Conservation (phyloP, 768 basidiomycete species). For the Auriscalpium orientale region DNA sequence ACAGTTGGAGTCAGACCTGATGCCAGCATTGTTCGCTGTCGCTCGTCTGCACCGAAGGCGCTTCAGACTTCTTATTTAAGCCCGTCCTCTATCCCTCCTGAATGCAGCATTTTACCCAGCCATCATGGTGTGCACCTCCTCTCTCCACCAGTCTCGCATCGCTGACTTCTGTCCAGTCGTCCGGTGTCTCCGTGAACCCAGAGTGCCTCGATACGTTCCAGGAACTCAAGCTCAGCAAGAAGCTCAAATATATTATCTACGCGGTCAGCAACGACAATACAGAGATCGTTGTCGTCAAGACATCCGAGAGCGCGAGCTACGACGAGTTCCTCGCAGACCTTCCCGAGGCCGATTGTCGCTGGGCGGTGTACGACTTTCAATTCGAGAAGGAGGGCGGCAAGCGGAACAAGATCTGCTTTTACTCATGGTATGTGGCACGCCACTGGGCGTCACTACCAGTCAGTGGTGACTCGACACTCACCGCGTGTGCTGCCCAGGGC, state of each 20-base stretch:
- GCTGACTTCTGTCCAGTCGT: constrained; percentile 32
- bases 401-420: constrained; percentile 81
- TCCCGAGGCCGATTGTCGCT: constrained; percentile 71
- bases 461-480: background rate
- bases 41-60: too few species aligned
- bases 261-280: constrained; percentile 48
- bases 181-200: constrained; percentile 55
- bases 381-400: constrained; percentile 68
- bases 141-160: too few species aligned
- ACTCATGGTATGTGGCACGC: constrained; percentile 58
- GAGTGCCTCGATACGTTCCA: constrained; percentile 57
- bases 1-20: too few species aligned
- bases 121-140: too few species aligned
- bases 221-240: constrained; percentile 69
- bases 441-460: background rate
- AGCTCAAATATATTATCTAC: constrained; percentile 80
- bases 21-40: too few species aligned
- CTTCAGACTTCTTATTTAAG: too few species aligned
- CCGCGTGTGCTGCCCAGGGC: constrained; percentile 44
- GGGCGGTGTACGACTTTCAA: constrained; percentile 91
- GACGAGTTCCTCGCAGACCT: constrained; percentile 69
- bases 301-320: constrained; percentile 43
- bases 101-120: too few species aligned
- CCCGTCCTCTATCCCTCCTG: too few species aligned
- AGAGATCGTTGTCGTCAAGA: constrained; percentile 76